Evolutionary conservation across 768 basidiomycete species (phyloP).

Genomic region (Clitopilus hobsonii): DNA sequence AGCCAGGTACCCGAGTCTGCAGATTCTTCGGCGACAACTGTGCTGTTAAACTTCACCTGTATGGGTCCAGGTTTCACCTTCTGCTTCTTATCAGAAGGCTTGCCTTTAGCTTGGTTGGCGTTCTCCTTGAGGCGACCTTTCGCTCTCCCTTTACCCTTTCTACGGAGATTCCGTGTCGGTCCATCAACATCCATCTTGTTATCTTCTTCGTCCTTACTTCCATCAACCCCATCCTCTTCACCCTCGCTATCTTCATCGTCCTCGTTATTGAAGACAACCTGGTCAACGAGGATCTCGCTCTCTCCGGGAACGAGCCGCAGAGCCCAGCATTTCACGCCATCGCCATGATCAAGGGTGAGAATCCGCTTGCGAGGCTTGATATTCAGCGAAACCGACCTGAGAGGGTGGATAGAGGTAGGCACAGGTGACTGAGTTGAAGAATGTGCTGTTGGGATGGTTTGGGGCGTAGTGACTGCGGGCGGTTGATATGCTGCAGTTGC

Average conservation of each 20-base stretch:
- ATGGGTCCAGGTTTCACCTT: constrained; percentile 55
- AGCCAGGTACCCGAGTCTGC: constrained; percentile 55
- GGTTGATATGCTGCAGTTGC: constrained; percentile 15
- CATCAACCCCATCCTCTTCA: constrained; percentile 43
- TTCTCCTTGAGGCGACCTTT: constrained; percentile 26
- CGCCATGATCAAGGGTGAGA: constrained; percentile 55
- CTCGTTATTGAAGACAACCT: constrained; percentile 49
- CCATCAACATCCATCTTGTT: constrained; percentile 42
- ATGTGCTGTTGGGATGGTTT: constrained; percentile 18
- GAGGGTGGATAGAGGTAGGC: constrained; percentile 35
- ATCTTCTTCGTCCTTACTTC: constrained; percentile 36
- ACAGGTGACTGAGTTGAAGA: constrained; percentile 35
- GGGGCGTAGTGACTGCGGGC: constrained; percentile 17
- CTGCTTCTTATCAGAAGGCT: constrained; percentile 28
- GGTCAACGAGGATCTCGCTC: constrained; percentile 46
- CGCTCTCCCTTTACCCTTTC: constrained; percentile 33
- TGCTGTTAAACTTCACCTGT: constrained; percentile 62
- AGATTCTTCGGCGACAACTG: constrained; percentile 38
- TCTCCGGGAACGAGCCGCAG: constrained; percentile 58
- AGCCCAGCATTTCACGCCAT: constrained; percentile 74
- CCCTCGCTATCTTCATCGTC: constrained; percentile 59
- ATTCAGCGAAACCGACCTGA: constrained; percentile 48
- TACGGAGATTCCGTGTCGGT: constrained; percentile 37
- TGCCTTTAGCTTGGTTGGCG: constrained; percentile 19
- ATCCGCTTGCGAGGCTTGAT: constrained; percentile 58